phyloP scores from a whole-genome alignment of 2,329 filamentous ascomycete genomes.

The Macroventuria anomochaeta region DNA sequence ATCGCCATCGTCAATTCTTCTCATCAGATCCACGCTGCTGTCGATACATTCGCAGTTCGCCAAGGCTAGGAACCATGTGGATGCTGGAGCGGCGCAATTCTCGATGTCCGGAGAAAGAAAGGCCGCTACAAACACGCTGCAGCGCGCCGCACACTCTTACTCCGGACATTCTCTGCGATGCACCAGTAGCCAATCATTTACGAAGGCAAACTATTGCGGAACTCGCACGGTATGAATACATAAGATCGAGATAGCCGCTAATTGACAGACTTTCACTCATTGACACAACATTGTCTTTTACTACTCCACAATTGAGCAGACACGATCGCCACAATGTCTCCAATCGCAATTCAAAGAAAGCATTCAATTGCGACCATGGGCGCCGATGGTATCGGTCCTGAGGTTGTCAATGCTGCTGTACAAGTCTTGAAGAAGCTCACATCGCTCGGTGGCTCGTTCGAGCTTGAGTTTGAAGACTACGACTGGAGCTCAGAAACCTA shows the following conservation, averaged over 20 bases:
- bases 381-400: slow-evolving; percentile 72
- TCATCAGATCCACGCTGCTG: background rate
- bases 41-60: background rate
- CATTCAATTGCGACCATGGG: slow-evolving; percentile 59
- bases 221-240: background rate
- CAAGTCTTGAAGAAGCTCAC: slow-evolving; percentile 64
- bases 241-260: background rate
- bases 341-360: slow-evolving; percentile 29
- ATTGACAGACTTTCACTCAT: background rate
- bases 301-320: background rate
- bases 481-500: slow-evolving; percentile 73
- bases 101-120: slow-evolving; percentile 17
- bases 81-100: background rate
- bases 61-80: background rate
- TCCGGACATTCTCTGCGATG: slow-evolving; percentile 26
- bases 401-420: slow-evolving; percentile 70
- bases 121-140: no score
- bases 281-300: background rate
- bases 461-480: slow-evolving; percentile 66
- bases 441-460: slow-evolving; percentile 62
- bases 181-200: slow-evolving; percentile 1
- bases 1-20: background rate
- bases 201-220: background rate
- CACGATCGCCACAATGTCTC: slow-evolving; percentile 27
- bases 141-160: slow-evolving; percentile 19